A percentile compares a stretch with the other conserved stretches of the same genome.
These are phyloP conservation scores for Cercospora canescens DNA, from an alignment of 2,329 filamentous ascomycete genomes.

Conservation along the genomic window DNA sequence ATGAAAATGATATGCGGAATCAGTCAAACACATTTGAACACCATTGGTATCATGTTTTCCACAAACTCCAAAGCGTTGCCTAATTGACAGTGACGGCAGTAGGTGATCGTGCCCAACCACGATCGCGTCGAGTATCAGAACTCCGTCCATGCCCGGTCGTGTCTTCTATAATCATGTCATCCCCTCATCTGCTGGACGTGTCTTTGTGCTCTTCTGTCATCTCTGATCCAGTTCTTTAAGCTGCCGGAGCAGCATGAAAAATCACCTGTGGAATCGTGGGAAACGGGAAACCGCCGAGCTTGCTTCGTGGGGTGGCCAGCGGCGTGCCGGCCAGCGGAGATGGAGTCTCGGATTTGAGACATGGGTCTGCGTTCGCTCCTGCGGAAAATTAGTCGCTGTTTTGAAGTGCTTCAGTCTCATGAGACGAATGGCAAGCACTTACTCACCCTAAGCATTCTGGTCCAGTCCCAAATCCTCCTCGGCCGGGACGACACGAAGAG, in stretches of 20 bases:
- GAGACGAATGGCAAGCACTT: background rate
- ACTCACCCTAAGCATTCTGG: slow-evolving; percentile 43
- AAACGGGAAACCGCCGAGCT: slow-evolving; percentile 4
- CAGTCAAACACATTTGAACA: background rate
- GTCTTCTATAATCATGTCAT: slow-evolving; percentile 6
- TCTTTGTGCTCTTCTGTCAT: slow-evolving; percentile 1
- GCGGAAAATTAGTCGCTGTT: background rate
- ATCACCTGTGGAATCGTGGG: slow-evolving; percentile 4
- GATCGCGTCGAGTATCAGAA: background rate
- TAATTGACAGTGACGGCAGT: background rate
- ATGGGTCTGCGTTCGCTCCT: background rate
- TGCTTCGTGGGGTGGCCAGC: slow-evolving; percentile 8
- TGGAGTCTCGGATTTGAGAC: slow-evolving; percentile 3
- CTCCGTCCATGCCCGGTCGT: slow-evolving; percentile 1
- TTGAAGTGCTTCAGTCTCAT: no score
- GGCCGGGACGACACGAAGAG: slow-evolving; percentile 56
- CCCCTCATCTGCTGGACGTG: background rate
- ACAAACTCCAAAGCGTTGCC: background rate
- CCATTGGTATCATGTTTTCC: slow-evolving; percentile 9
- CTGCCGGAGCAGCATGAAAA: background rate
- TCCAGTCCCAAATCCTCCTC: slow-evolving; percentile 52
- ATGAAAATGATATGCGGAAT: background rate
- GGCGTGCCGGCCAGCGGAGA: slow-evolving; percentile 1
- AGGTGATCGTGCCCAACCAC: no score
- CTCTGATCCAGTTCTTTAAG: background rate